phyloP scores from a whole-genome alignment of 176 grass and related monocot species.

The Elaeis guineensis region DNA sequence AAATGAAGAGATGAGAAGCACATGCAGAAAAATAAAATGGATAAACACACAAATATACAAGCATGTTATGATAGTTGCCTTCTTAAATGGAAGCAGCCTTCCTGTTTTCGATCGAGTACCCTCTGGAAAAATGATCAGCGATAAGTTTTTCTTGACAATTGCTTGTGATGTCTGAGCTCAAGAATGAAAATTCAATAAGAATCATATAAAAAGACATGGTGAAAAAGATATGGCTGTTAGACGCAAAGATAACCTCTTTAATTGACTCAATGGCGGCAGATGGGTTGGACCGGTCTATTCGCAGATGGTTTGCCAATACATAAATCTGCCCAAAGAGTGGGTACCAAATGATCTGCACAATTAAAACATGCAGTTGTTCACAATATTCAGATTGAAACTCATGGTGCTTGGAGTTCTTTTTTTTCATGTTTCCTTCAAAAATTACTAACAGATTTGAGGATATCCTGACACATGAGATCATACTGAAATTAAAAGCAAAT shows the following conservation, averaged over 20 bases:
- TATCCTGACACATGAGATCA: too few relatives aligned
- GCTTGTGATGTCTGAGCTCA: slow-evolving; percentile 10
- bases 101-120: slow-evolving; percentile 40
- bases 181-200: neutral
- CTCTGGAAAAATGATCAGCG: slow-evolving; percentile 46
- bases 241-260: slow-evolving; percentile 30
- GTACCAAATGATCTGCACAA: slow-evolving; percentile 46
- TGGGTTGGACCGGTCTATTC: slow-evolving; percentile 51
- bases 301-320: slow-evolving; percentile 44
- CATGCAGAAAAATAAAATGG: too few relatives aligned
- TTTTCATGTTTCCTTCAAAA: too few relatives aligned
- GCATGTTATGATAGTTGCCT: slow-evolving; percentile 13
- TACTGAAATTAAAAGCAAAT: neutral
- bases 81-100: slow-evolving; percentile 52
- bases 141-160: slow-evolving; percentile 34
- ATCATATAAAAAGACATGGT: too few relatives aligned
- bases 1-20: neutral
- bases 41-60: too few relatives aligned
- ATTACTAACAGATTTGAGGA: too few relatives aligned
- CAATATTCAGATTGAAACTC: too few relatives aligned
- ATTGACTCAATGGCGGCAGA: slow-evolving; percentile 34
- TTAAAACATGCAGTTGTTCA: too few relatives aligned
- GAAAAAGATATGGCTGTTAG: too few relatives aligned
- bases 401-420: too few relatives aligned
- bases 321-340: slow-evolving; percentile 37